These are phyloP conservation scores for Taiozyma sp. DNA, from an alignment of 1,139 yeast genomes.

Conservation along the genomic window DNA sequence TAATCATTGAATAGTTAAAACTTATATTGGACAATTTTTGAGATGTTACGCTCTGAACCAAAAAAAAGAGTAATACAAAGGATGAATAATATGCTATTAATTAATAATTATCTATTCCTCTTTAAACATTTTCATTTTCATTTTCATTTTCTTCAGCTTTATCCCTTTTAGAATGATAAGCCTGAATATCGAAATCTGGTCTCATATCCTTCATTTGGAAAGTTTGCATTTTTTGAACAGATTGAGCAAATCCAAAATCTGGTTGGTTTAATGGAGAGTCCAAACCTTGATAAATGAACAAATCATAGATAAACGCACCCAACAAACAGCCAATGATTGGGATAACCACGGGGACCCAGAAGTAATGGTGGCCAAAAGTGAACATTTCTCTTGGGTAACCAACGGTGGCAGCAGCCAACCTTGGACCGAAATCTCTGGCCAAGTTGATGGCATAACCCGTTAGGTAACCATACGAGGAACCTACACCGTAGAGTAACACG, in stretches of 20 bases:
- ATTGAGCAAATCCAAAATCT: constrained; percentile 19
- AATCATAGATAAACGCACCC: constrained; percentile 42
- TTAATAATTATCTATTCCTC: no score
- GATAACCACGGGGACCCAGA: constrained; percentile 45
- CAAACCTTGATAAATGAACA: constrained; percentile 41
- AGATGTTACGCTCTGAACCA: neutral
- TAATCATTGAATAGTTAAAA: neutral
- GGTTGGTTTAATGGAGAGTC: constrained; percentile 44
- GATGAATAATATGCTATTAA: neutral
- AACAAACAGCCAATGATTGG: constrained; percentile 39
- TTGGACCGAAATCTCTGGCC: constrained; percentile 49
- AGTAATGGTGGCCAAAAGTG: constrained; percentile 35
- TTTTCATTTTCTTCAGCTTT: neutral
- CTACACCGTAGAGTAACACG: constrained; percentile 37
- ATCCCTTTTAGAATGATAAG: neutral
- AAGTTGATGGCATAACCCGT: constrained; percentile 47
- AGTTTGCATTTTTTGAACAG: constrained; percentile 10
- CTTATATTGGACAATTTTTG: neutral
- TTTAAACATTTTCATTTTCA: neutral
- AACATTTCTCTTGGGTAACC: constrained; percentile 40
- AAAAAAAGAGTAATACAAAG: no score
- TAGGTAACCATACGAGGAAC: constrained; percentile 41
- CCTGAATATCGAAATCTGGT: constrained; percentile 17
- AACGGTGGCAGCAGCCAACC: constrained; percentile 38
- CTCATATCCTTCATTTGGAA: constrained; percentile 19